Evolutionary conservation across 2,329 filamentous ascomycete genomes (phyloP).

Genomic region (Teratosphaeria destructans): DNA sequence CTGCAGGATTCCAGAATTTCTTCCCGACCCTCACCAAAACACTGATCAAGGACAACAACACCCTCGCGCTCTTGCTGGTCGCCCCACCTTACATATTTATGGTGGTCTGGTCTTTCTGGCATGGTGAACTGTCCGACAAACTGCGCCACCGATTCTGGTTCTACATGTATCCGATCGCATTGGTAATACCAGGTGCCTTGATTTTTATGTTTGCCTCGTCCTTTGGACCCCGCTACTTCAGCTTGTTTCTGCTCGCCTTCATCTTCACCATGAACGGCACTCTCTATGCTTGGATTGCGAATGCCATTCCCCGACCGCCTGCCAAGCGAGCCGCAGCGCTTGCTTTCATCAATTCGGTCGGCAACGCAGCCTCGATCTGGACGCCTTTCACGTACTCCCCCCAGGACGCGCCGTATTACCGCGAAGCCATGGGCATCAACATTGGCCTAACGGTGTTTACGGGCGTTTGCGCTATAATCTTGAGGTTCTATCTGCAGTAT

Average conservation of each 20-base stretch:
- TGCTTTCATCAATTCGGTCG: conserved; percentile 65
- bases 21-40: conserved; percentile 43
- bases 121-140: conserved; percentile 37
- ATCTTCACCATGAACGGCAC: conserved; percentile 47
- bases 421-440: conserved; percentile 25
- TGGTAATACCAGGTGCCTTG: conserved; percentile 42
- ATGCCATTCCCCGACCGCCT: conserved; percentile 63
- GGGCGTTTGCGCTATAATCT: conserved; percentile 17
- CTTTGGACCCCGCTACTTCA: conserved; percentile 46
- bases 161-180: conserved; percentile 42
- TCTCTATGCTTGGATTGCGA: conserved; percentile 65
- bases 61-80: conserved; percentile 39
- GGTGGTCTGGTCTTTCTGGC: conserved; percentile 38
- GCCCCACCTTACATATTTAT: conserved; percentile 46
- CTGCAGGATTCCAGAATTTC: conserved; percentile 47
- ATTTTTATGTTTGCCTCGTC: conserved; percentile 44
- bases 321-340: conserved; percentile 64
- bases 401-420: conserved; percentile 18
- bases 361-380: conserved; percentile 58
- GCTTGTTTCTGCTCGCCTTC: conserved; percentile 45
- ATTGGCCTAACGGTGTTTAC: conserved; percentile 20
- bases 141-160: conserved; percentile 41
- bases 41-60: conserved; percentile 32
- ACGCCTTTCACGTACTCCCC: conserved; percentile 31
- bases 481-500: conserved; percentile 22